These are phyloP conservation scores for Ophiostoma ulmi DNA, from an alignment of 2,329 filamentous ascomycete species.

Conservation along the genomic window DNA sequence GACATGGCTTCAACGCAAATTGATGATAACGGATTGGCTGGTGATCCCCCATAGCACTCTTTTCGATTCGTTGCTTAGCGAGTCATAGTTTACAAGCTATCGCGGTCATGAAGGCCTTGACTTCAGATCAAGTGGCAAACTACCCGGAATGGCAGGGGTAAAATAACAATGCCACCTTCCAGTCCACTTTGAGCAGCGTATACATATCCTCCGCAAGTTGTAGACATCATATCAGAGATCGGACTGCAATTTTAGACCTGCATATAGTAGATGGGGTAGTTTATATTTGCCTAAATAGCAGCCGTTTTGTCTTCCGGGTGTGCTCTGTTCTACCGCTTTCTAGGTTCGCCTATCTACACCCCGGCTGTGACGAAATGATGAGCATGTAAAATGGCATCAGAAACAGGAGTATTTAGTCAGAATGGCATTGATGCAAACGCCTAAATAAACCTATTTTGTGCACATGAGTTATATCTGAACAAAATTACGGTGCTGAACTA, in stretches of 20 bases:
- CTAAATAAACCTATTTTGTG: neutral
- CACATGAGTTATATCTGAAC: neutral
- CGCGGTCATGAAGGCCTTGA: neutral
- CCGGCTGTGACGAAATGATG: too few species aligned
- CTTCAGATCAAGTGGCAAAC: neutral
- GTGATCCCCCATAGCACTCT: neutral
- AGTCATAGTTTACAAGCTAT: neutral
- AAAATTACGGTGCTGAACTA: neutral
- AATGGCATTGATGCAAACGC: neutral
- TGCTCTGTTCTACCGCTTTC: neutral
- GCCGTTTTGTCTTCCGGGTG: neutral
- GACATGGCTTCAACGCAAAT: neutral
- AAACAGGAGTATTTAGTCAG: neutral
- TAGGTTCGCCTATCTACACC: neutral
- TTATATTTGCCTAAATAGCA: neutral
- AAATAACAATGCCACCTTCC: neutral
- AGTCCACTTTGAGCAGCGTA: neutral
- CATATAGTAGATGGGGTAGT: neutral
- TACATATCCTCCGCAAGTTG: neutral
- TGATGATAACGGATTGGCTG: neutral
- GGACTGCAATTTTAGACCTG: neutral
- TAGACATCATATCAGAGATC: neutral
- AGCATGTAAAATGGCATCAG: neutral
- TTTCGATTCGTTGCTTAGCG: neutral
- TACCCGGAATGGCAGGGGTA: neutral